phyloP scores from a whole-genome alignment of 2,329 filamentous ascomycete species.

The Chrysosporium keratinophilum region DNA sequence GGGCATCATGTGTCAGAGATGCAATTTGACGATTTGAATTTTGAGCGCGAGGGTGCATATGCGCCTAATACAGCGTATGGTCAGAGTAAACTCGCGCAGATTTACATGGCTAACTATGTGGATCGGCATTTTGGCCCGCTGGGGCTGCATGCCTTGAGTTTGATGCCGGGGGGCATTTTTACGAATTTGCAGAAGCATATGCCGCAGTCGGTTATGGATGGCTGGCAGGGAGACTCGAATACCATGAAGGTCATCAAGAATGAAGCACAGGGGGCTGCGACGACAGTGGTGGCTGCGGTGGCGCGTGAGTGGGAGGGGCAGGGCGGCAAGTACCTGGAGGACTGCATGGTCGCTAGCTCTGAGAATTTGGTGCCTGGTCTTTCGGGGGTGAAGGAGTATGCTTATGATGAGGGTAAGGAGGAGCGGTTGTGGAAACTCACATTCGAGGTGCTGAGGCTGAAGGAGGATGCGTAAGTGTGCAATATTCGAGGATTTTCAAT shows the following conservation, averaged over 20 bases:
- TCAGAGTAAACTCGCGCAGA: constrained; percentile 43
- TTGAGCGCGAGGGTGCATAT: constrained; percentile 28
- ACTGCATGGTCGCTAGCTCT: neutral
- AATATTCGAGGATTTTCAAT: too few relatives aligned
- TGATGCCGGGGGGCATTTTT: constrained; percentile 20
- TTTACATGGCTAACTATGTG: constrained; percentile 44
- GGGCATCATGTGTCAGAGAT: constrained; percentile 33
- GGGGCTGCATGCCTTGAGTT: constrained; percentile 37
- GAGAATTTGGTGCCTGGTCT: neutral
- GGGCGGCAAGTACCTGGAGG: constrained; percentile 3
- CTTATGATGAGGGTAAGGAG: constrained; percentile 22
- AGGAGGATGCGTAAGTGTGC: neutral
- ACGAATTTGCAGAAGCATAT: neutral
- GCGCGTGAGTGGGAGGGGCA: neutral
- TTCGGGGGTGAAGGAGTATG: neutral
- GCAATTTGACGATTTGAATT: constrained; percentile 33
- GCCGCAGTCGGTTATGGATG: neutral
- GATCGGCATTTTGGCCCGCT: constrained; percentile 39
- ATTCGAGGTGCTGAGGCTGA: constrained; percentile 20
- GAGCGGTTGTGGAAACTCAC: constrained; percentile 25
- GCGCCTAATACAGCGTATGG: constrained; percentile 36
- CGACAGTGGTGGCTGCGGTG: constrained; percentile 1
- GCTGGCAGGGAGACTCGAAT: neutral
- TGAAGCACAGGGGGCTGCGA: neutral
- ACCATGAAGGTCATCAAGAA: neutral